phyloP scores from a whole-genome alignment of 805 yeast genomes.

The Cyberlindnera amylophila region DNA sequence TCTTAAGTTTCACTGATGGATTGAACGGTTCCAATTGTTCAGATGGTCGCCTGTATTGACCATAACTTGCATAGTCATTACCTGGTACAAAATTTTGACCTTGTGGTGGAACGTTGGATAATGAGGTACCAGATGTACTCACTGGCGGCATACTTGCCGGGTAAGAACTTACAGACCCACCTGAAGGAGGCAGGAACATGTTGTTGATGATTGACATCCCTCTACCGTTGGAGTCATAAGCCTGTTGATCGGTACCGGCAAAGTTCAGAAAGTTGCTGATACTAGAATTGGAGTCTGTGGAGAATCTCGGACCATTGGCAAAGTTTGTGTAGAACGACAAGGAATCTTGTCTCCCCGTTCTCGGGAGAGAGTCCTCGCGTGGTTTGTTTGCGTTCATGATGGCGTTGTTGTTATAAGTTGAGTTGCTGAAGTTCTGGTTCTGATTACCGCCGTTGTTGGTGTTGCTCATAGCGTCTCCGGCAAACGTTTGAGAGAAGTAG shows the following conservation, averaged over 20 bases:
- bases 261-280: conserved; percentile 21
- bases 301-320: conserved; percentile 24
- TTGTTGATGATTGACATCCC: conserved; percentile 26
- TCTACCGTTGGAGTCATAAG: conserved; percentile 23
- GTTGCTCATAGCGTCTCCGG: conserved; percentile 6
- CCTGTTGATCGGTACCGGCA: conserved; percentile 2
- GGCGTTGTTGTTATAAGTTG: conserved; percentile 1
- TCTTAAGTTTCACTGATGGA: conserved; percentile 31
- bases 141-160: conserved; percentile 1
- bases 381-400: conserved; percentile 5
- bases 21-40: conserved; percentile 49
- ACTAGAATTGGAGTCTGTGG: conserved; percentile 29
- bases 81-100: conserved; percentile 6
- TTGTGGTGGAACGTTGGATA: conserved; percentile 1
- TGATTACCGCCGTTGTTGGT: conserved; percentile 5
- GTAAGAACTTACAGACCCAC: conserved; percentile 2
- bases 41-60: conserved; percentile 39
- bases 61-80: conserved; percentile 22
- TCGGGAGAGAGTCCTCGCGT: conserved; percentile 17
- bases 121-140: not conserved
- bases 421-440: conserved; percentile 7
- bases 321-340: conserved; percentile 26
- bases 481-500: not conserved
- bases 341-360: conserved; percentile 26
- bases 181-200: conserved; percentile 22